Evolutionary conservation across 306 rosid genomes (phyloP).

Genomic region (Trichosanthes truncata): DNA sequence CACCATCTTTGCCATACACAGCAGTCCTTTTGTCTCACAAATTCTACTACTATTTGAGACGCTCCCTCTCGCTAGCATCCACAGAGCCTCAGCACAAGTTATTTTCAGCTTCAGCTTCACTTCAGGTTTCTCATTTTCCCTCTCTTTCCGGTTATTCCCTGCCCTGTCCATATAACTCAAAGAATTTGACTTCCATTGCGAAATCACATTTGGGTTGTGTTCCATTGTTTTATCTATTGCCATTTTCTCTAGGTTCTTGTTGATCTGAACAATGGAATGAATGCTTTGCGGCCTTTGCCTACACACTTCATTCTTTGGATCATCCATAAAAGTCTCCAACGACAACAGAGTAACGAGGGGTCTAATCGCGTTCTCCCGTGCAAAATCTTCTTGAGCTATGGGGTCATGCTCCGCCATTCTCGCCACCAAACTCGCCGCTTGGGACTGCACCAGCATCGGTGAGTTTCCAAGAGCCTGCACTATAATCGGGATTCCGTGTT

Average conservation of each 20-base stretch:
- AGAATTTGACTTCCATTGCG: neutral
- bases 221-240: neutral
- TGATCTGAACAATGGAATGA: constrained; percentile 50
- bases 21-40: constrained; percentile 76
- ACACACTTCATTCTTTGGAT: constrained; percentile 32
- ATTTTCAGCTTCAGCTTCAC: constrained; percentile 41
- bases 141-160: constrained; percentile 36
- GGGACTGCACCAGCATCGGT: constrained; percentile 44
- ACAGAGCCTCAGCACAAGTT: constrained; percentile 68
- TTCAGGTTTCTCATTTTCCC: constrained; percentile 42
- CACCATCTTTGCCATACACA: constrained; percentile 71
- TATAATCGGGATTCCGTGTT: constrained; percentile 35
- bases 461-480: constrained; percentile 56
- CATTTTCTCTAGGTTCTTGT: constrained; percentile 18
- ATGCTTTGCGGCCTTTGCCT: constrained; percentile 36
- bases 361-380: constrained; percentile 55
- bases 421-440: constrained; percentile 56
- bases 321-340: constrained; percentile 44
- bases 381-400: constrained; percentile 54
- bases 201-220: neutral
- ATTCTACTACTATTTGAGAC: constrained; percentile 44
- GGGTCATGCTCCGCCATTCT: constrained; percentile 45
- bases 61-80: constrained; percentile 60
- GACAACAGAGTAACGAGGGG: constrained; percentile 57
- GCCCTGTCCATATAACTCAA: constrained; percentile 51